A percentile compares a stretch with the other conserved stretches of the same genome.
These are phyloP conservation scores for Claviceps sp. DNA, from an alignment of 2,329 filamentous ascomycete genomes.

Conservation along the genomic window DNA sequence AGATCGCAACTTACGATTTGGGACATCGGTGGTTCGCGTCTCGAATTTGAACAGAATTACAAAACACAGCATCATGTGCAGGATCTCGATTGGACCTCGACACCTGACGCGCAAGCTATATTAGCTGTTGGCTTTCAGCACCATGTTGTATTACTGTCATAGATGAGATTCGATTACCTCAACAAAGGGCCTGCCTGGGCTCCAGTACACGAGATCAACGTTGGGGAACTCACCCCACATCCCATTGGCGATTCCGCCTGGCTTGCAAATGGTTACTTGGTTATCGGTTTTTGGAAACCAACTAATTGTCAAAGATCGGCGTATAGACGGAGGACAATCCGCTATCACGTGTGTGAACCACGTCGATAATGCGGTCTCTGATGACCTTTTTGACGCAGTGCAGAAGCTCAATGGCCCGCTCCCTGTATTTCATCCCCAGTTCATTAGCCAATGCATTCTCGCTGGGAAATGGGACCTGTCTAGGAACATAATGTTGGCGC, in stretches of 20 bases:
- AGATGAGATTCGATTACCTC: conserved; percentile 85
- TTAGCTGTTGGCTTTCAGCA: conserved; percentile 88
- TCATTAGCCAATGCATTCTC: conserved; percentile 75
- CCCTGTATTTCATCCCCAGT: conserved; percentile 84
- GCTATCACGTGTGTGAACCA: conserved; percentile 41
- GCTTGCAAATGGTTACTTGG: conserved; percentile 71
- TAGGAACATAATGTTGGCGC: conserved; percentile 54
- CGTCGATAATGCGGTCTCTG: conserved; percentile 35
- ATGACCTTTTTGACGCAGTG: conserved; percentile 70
- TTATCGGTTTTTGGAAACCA: conserved; percentile 87
- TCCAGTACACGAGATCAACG: conserved; percentile 67
- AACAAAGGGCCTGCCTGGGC: conserved; percentile 86
- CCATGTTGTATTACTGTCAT: conserved; percentile 66
- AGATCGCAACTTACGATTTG: conserved; percentile 75
- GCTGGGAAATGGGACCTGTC: conserved; percentile 63
- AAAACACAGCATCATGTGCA: conserved; percentile 60
- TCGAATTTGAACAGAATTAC: conserved; percentile 71
- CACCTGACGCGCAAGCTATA: conserved; percentile 77
- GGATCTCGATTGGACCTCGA: conserved; percentile 89
- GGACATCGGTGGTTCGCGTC: conserved; percentile 69
- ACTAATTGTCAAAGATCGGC: conserved; percentile 69
- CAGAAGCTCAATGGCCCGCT: conserved; percentile 76
- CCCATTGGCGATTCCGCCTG: conserved; percentile 89
- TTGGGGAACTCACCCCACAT: conserved; percentile 70
- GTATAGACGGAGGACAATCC: conserved; percentile 54